These are phyloP conservation scores for Verticillium zaregamsianum DNA, from an alignment of 2,329 filamentous ascomycete species.

Conservation along the genomic window DNA sequence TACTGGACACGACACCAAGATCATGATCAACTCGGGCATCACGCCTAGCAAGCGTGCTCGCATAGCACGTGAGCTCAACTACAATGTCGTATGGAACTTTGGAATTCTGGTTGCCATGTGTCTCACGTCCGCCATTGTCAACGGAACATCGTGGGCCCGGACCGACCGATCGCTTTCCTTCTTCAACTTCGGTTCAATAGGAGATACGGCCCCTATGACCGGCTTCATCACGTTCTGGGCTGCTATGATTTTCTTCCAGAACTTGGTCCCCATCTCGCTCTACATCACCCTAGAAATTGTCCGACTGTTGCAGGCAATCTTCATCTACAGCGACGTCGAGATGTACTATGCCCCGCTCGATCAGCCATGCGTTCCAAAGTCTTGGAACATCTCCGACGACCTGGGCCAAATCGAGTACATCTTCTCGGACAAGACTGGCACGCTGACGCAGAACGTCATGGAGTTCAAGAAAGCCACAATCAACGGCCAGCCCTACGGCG, in stretches of 20 bases:
- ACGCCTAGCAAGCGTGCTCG: constrained; percentile 91
- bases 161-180: constrained; percentile 69
- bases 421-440: constrained; percentile 93
- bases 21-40: constrained; percentile 97
- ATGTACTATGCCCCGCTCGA: constrained; percentile 98
- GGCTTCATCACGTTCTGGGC: constrained; percentile 98
- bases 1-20: constrained; percentile 95
- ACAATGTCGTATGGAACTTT: constrained; percentile 97
- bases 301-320: constrained; percentile 85
- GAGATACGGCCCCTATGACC: constrained; percentile 68
- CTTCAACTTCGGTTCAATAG: constrained; percentile 85
- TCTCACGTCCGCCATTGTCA: constrained; percentile 75
- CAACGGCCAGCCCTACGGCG: constrained; percentile 93
- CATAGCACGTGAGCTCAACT: constrained; percentile 91
- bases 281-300: constrained; percentile 98
- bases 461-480: constrained; percentile 99
- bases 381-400: constrained; percentile 99
- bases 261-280: constrained; percentile 95
- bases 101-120: constrained; percentile 86
- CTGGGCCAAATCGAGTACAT: constrained; percentile 98
- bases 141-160: constrained; percentile 77
- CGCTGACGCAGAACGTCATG: constrained; percentile 90
- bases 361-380: constrained; percentile 93
- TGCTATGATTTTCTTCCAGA: constrained; percentile 91
- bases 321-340: constrained; percentile 91